Base-by-base conservation (phyloP, 2,329 filamentous ascomycete species). In the Nemania abortiva region DNA sequence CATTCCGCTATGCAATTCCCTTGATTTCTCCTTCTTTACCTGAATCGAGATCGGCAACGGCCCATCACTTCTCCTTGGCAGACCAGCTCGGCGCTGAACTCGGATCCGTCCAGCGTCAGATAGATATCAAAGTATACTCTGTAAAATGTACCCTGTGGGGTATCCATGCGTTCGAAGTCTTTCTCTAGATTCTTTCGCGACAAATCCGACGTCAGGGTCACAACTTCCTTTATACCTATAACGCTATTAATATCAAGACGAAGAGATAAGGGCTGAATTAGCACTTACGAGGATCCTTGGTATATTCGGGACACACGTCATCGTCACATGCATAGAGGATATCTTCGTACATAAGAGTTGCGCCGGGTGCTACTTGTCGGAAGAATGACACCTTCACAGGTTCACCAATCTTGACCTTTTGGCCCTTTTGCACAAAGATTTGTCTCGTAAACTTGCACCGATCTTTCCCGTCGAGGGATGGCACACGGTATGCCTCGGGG, bases 21-120 rank as follows among this genome's bases (percentile, higher is more conserved):
- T 58, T 54, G 49, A 49, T 29, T 61, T 49, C 22, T 65, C 39
- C 49, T 57, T 65, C 63, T 80, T 81, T 84, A 91, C 81, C 89
- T 86, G 87, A 98, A 98, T 79, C 94, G 89, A 68, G 95, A 93
- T 72, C 95, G 91, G 88, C 95, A 98, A 73, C 95, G 91, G 73
- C 96, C 96, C 96, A 98, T 99, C 74, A 99, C 94, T 82, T 98
- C 96, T 77, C 96, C 96, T 82, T 99, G 96, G 84, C 96, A 99
- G n/a, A 98, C 95, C 47, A 99, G 86, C 84, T 98, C 96, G 62
- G 96, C 96, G 76, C 96, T 98, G 85, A 99, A 98, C 81, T 99
- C 96, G 61, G 93, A 97, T 24, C 96, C 96, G 78, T 99, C 96
- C 18, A 99, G 90, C 0, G 96, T 98, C 73, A 99, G 89, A 82